Percentiles rank a stretch among this genome's conserved stretches.
Evolutionary conservation across 140 eudicot species (phyloP).

Genomic region (Flaveria floridana): DNA sequence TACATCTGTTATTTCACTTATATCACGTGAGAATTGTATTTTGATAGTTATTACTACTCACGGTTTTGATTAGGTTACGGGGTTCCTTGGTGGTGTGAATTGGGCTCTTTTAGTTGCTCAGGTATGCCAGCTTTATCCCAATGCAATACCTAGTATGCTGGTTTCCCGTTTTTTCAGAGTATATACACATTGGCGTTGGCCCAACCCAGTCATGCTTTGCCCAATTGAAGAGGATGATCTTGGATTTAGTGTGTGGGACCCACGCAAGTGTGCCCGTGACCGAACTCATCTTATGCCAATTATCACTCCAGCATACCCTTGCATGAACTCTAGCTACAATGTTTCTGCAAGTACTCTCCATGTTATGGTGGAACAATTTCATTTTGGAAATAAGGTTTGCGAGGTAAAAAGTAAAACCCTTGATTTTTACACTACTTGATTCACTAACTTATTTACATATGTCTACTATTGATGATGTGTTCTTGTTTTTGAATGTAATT

Average conservation of each 20-base stretch:
- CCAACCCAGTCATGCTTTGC: conserved; percentile 82
- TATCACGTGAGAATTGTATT: not conserved
- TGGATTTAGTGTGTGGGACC: conserved; percentile 76
- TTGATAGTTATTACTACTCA: not conserved
- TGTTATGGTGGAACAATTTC: conserved; percentile 72
- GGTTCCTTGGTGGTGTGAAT: conserved; percentile 88
- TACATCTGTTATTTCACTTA: not conserved
- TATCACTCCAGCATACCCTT: conserved; percentile 83
- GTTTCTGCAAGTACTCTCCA: conserved; percentile 83
- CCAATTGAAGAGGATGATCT: conserved; percentile 64
- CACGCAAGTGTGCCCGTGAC: conserved; percentile 54
- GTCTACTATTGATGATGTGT: conserved; percentile 13
- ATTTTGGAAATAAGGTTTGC: conserved; percentile 57
- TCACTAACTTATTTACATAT: not conserved
- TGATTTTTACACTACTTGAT: not conserved
- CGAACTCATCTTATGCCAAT: conserved; percentile 77
- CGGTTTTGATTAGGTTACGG: conserved; percentile 51
- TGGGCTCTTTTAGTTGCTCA: conserved; percentile 91
- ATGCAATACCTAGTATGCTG: conserved; percentile 91
- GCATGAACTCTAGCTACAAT: conserved; percentile 95
- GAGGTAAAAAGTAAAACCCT: conserved; percentile 47
- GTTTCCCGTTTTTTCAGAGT: conserved; percentile 81
- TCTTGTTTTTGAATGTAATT: conserved; percentile 20
- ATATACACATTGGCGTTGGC: conserved; percentile 87
- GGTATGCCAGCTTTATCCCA: conserved; percentile 85